Conservation (phyloP, 2,329 filamentous ascomycete species). For the Teratosphaeria nubilosa region DNA sequence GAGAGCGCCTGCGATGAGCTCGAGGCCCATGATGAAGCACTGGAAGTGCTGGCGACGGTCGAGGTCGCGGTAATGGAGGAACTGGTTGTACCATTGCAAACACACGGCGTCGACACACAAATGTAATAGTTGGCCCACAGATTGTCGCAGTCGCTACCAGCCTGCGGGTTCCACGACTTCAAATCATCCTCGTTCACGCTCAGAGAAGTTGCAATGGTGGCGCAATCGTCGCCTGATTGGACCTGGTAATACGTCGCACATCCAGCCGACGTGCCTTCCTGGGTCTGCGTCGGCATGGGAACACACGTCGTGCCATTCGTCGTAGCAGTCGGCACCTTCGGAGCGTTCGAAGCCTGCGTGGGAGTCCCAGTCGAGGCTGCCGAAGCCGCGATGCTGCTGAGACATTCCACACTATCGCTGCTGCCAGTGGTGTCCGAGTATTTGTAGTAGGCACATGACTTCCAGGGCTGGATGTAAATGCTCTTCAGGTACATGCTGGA, state of each 20-base stretch:
- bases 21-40: not conserved
- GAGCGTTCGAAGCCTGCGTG: not conserved
- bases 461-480: not conserved
- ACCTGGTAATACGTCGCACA: not conserved
- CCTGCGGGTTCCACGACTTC: not conserved
- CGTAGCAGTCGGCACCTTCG: not conserved
- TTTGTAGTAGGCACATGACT: not conserved
- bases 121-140: slow-evolving; percentile 1
- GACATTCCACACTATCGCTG: not conserved
- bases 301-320: not conserved
- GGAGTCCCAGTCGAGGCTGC: not conserved
- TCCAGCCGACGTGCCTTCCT: not conserved
- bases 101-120: not conserved
- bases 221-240: not conserved
- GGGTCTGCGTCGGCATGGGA: not conserved
- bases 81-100: not conserved
- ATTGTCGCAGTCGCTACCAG: not conserved
- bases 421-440: not conserved
- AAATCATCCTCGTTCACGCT: not conserved
- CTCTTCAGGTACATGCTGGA: not conserved
- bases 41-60: not conserved
- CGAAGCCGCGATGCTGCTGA: not conserved
- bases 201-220: not conserved
- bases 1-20: too few relatives aligned
- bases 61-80: not conserved